Evolutionary conservation across 495 filamentous ascomycete genomes (phyloP), one percentile per base, ranked within the genome.

Genomic region (Xylaria grammica): DNA sequence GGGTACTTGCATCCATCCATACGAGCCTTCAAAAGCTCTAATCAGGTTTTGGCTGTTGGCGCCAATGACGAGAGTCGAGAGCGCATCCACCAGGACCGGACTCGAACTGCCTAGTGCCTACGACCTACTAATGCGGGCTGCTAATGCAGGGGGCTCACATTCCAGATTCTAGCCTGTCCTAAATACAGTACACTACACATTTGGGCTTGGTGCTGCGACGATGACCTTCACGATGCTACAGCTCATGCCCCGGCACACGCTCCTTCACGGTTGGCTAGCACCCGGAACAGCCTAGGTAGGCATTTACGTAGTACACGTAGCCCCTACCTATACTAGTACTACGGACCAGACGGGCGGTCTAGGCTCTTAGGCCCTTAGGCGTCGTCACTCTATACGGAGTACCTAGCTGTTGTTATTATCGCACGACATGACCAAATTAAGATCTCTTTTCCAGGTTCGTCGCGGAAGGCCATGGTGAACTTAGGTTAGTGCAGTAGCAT

Each of bases 151-250:
- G 40, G 51, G 17, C 38, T 20, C 44, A 4, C 10, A 48, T 54
- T 46, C 36, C 51, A 36, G 51, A 17, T 27, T 63, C 50, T 54
- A 40, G 24, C 45, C 32, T 27, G 32, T 42, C n/a, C 48, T 19
- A n/a, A 20, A 30, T 29, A n/a, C 42, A 29, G 36, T 32, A 38
- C 40, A 9, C 15, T 46, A 8, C 51, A 63, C 40, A 36, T 55
- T 63, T 45, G 48, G 42, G 60, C n/a, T 52, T 63, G 50, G 50
- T 27, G 50, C 60, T 52, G 60, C 60, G 60, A 63, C 60, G 60
- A 63, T 52, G 60, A 63, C 60, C 36, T 46, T 63, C 38, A 63
- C 60, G 60, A 63, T 63, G 27, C 60, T 20, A 26, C 38, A 34
- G 36, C 27, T 38, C 59, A 45, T 51, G 20, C 24, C 34, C 30